These are phyloP conservation scores for Kingdonia uniflora DNA, from an alignment of 164 flowering plant species.

Conservation along the genomic window DNA sequence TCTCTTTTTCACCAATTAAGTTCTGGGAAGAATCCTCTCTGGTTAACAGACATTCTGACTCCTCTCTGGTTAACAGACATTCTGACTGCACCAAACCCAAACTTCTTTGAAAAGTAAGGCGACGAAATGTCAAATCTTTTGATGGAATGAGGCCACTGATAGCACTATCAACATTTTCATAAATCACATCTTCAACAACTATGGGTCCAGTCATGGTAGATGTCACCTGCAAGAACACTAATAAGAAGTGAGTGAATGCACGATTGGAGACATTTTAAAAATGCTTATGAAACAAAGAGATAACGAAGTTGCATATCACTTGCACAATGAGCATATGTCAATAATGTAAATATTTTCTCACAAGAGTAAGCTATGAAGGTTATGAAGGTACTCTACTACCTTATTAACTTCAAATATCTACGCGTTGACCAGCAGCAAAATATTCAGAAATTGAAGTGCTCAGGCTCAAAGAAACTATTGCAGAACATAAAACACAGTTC, in stretches of 20 bases:
- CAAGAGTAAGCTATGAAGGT: too few species aligned
- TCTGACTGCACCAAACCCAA: slow-evolving; percentile 85
- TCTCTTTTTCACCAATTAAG: slow-evolving; percentile 22
- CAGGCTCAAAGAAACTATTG: too few species aligned
- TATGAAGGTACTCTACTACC: too few species aligned
- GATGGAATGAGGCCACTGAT: slow-evolving; percentile 21
- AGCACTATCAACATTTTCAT: slow-evolving; percentile 45
- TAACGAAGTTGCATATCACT: too few species aligned
- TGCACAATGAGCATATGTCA: too few species aligned
- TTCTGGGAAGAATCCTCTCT: slow-evolving; percentile 18
- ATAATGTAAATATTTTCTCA: too few species aligned
- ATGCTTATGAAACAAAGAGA: not conserved
- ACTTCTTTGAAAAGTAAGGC: slow-evolving; percentile 71
- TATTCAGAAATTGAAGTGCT: too few species aligned
- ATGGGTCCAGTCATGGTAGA: slow-evolving; percentile 72
- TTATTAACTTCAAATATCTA: too few species aligned
- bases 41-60: slow-evolving; percentile 73
- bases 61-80: slow-evolving; percentile 45
- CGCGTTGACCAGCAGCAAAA: too few species aligned
- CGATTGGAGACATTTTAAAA: not conserved
- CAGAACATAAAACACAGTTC: too few species aligned
- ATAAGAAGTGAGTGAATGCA: not conserved
- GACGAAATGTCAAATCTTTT: slow-evolving; percentile 53
- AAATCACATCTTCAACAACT: slow-evolving; percentile 76
- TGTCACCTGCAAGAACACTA: slow-evolving; percentile 35